Percentiles rank a stretch among this genome's conserved stretches.
Evolutionary conservation across 2,329 filamentous ascomycete genomes (phyloP).

Genomic region (Microcyclosporella mali): DNA sequence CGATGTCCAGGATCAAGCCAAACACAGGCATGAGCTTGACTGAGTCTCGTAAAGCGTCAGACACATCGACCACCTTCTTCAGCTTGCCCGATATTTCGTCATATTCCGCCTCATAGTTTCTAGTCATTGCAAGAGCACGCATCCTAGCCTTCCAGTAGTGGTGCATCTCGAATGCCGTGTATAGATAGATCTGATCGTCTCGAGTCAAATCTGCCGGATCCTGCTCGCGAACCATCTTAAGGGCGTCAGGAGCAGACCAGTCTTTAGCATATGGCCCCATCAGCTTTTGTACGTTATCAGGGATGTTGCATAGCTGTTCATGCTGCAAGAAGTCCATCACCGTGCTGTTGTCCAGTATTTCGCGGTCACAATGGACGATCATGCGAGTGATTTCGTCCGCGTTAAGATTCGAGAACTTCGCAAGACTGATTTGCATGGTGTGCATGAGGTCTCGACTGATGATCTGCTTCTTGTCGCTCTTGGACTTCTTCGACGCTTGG

Average conservation of each 20-base stretch:
- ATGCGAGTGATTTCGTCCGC: conserved; percentile 82
- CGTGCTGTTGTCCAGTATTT: conserved; percentile 79
- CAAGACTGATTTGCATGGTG: conserved; percentile 84
- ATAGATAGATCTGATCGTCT: conserved; percentile 92
- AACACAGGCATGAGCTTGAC: conserved; percentile 94
- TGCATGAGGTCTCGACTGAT: conserved; percentile 86
- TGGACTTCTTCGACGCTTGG: conserved; percentile 56
- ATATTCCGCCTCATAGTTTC: conserved; percentile 80
- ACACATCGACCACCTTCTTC: conserved; percentile 76
- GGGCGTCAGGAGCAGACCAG: conserved; percentile 83
- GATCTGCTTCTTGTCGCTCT: conserved; percentile 95
- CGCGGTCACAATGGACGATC: conserved; percentile 90
- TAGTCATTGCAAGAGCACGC: conserved; percentile 78
- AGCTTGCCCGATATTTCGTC: conserved; percentile 84
- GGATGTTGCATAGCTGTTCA: conserved; percentile 85
- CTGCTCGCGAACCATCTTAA: conserved; percentile 69
- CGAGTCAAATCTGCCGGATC: conserved; percentile 84
- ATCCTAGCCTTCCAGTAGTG: conserved; percentile 99
- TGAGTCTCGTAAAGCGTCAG: conserved; percentile 83
- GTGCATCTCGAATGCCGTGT: conserved; percentile 87
- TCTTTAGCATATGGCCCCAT: conserved; percentile 96
- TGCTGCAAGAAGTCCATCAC: conserved; percentile 96
- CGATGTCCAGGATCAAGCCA: conserved; percentile 91
- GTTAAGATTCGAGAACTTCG: conserved; percentile 81
- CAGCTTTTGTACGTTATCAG: conserved; percentile 81